Evolutionary conservation across 768 basidiomycete genomes (phyloP), one percentile per base, ranked within the genome.

Genomic region (Termitomyces sp.): DNA sequence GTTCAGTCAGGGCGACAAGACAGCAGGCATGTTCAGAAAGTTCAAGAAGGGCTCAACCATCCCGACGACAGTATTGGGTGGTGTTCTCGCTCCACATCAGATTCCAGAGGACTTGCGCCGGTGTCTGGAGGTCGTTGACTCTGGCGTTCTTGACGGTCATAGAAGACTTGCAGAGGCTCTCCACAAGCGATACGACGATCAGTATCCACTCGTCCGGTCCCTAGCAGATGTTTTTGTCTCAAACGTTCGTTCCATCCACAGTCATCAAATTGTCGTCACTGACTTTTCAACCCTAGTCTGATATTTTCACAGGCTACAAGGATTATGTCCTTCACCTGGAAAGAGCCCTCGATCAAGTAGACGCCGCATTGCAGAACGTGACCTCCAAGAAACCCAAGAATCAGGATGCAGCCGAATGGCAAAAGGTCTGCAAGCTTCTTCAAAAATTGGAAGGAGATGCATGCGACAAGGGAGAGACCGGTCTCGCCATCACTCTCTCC

Each of bases 191-290:
- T 98, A 98, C 63, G 94, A 96, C 57, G 93, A 97, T 65, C 95
- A 98, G 64, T 98, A 91, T 68, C 95, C 95, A 15, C 81, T 98
- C 37, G 95, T 98, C 37, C 81, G 95, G 54, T 91, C 88, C 31
- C 80, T 98, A 41, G 95, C 95, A 56, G 95, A 98, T 66, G 93
- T 98, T n/a, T 98, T 98, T 72, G 91, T 95, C 24, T 84, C 88
- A 11, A 93, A 93, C 75, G 95, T 96, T 70, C 73, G 90, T 80
- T 20, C 51, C 20, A 68, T 57, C n/a, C 54, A 24, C 61, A 27
- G 50, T 15, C 22, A 37, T 37, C 6, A 20, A 31, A 11, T 41
- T 37, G 3, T 31, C 20, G 47, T 31, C 36, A 16, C 48, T 27
- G 18, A 24, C 22, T 67, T 69, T 59, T 64, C 39, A 46, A 48